A percentile compares a stretch with the other conserved stretches of the same genome.
Evolutionary conservation across 1,139 yeast genomes (phyloP).

Genomic region (Keqinozyma sinolaborantium): DNA sequence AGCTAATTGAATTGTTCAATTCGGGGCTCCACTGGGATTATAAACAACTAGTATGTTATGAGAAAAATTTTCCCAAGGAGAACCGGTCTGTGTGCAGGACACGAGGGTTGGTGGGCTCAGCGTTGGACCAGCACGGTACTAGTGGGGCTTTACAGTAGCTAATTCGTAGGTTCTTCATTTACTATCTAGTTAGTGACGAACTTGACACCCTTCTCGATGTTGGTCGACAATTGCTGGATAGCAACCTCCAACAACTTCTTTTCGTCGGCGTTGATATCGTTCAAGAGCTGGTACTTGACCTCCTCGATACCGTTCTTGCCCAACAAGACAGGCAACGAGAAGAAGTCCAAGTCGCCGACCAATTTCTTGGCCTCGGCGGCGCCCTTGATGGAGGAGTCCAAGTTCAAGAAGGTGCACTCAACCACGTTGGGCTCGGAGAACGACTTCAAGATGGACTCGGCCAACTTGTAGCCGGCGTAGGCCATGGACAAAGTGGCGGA

Average conservation of each 20-base stretch:
- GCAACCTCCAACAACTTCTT: constrained; percentile 76
- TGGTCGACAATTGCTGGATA: constrained; percentile 76
- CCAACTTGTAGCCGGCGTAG: constrained; percentile 94
- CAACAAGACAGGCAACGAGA: constrained; percentile 87
- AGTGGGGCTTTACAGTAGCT: too few relatives aligned
- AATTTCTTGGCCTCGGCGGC: constrained; percentile 77
- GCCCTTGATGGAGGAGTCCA: constrained; percentile 40
- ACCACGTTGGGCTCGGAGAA: constrained; percentile 68
- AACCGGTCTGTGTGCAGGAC: too few relatives aligned
- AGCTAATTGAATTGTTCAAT: too few relatives aligned
- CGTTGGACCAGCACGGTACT: too few relatives aligned
- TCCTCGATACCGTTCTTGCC: constrained; percentile 88
- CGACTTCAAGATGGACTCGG: constrained; percentile 81
- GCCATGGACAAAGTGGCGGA: constrained; percentile 99
- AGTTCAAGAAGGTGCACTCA: constrained; percentile 71
- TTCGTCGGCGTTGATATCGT: constrained; percentile 56
- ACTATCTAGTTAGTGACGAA: constrained; percentile 6
- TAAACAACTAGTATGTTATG: too few relatives aligned
- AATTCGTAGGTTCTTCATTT: neutral
- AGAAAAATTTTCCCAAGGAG: neutral
- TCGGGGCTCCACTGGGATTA: too few relatives aligned
- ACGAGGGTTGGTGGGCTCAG: too few relatives aligned
- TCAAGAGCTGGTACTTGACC: constrained; percentile 47
- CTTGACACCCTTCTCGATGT: constrained; percentile 60
- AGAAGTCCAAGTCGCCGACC: constrained; percentile 83